Percentiles rank a stretch among this genome's conserved stretches.
Conservation (phyloP, 2,329 filamentous ascomycete species). For the Curvularia spicifera region DNA sequence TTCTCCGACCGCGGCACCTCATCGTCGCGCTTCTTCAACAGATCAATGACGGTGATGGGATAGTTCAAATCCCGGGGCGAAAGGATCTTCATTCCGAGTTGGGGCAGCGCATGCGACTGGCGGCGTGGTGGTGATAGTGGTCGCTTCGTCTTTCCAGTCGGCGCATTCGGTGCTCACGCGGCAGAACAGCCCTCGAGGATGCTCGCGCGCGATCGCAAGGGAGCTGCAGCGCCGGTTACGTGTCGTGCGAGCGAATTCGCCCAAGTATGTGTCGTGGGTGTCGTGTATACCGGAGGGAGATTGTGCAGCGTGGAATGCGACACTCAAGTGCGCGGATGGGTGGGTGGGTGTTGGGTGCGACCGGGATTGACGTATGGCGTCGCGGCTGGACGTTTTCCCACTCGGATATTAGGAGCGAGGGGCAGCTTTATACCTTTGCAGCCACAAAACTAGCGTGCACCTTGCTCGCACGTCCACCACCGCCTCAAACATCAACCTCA, state of each 20-base stretch:
- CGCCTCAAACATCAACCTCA: conserved; percentile 9
- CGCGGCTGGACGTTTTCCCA: conserved; percentile 24
- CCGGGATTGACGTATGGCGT: conserved; percentile 25
- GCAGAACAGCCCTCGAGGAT: conserved; percentile 6
- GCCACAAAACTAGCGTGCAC: conserved; percentile 15
- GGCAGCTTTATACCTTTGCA: conserved; percentile 21
- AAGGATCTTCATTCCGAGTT: conserved; percentile 55
- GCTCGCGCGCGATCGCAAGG: conserved; percentile 5
- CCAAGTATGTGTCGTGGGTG: background rate
- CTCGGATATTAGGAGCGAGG: conserved; percentile 18
- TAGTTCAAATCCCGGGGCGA: conserved; percentile 72
- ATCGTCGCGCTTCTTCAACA: conserved; percentile 79
- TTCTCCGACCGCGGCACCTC: conserved; percentile 75
- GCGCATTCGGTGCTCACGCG: conserved; percentile 43
- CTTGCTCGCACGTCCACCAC: conserved; percentile 10
- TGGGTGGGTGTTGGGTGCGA: conserved; percentile 12
- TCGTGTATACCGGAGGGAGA: background rate
- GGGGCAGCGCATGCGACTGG: conserved; percentile 42
- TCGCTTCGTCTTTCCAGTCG: conserved; percentile 36
- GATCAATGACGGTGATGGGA: conserved; percentile 87
- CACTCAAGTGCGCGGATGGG: background rate
- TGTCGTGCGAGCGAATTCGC: background rate
- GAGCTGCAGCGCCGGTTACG: background rate
- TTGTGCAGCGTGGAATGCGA: background rate
- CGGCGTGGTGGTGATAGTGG: conserved; percentile 24